Percentiles rank a stretch among this genome's conserved stretches.
Evolutionary conservation across 176 grass and related monocot species (phyloP).

Genomic region (Aegilops longissima): DNA sequence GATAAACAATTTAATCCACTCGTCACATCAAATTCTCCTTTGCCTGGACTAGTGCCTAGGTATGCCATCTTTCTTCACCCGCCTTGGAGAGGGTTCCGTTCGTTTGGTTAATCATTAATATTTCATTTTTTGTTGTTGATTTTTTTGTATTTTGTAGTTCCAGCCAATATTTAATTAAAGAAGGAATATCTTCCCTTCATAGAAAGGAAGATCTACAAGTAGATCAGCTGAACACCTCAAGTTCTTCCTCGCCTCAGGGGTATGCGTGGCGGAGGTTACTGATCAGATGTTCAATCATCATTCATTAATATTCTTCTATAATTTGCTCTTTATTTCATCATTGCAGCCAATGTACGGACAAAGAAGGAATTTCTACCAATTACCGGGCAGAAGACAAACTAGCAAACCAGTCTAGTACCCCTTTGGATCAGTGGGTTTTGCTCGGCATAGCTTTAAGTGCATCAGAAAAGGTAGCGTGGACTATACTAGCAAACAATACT

Average conservation of each 20-base stretch:
- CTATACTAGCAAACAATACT: neutral
- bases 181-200: neutral
- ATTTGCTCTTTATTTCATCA: neutral
- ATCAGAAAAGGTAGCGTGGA: constrained; percentile 41
- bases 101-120: neutral
- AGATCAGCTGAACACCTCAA: neutral
- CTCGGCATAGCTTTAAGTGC: constrained; percentile 30
- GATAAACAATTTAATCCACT: neutral
- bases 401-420: neutral
- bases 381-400: neutral
- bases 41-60: neutral
- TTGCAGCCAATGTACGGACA: constrained; percentile 21
- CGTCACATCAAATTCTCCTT: neutral
- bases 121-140: neutral
- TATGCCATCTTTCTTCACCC: neutral
- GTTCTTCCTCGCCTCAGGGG: neutral
- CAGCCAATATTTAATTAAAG: constrained; percentile 14
- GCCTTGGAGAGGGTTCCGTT: neutral
- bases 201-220: neutral
- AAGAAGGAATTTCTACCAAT: neutral
- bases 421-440: constrained; percentile 28
- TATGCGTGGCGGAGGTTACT: neutral
- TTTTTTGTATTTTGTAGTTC: neutral
- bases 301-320: constrained; percentile 13
- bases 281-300: neutral